A percentile compares a stretch with the other conserved stretches of the same genome.
These are phyloP conservation scores for Solanum chiquidenum DNA, from an alignment of 257 asterid genomes.

Conservation along the genomic window DNA sequence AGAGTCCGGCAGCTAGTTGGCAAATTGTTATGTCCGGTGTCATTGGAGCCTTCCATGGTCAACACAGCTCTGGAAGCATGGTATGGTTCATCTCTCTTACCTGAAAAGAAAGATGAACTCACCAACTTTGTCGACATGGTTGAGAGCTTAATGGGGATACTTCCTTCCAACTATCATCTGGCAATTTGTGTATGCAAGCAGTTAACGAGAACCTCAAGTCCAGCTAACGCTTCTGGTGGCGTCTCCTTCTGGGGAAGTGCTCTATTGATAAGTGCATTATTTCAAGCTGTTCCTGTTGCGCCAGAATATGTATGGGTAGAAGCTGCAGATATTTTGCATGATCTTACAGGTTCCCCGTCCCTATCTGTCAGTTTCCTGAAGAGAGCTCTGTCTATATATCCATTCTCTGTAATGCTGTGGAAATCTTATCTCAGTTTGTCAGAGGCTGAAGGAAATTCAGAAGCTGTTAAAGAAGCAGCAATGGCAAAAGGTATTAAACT, in stretches of 20 bases:
- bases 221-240: not conserved
- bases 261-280: slow-evolving; percentile 26
- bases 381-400: slow-evolving; percentile 28
- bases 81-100: slow-evolving; percentile 20
- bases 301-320: slow-evolving; percentile 36
- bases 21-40: slow-evolving; percentile 23
- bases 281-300: slow-evolving; percentile 37
- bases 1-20: slow-evolving; percentile 18
- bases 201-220: not conserved
- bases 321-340: slow-evolving; percentile 19
- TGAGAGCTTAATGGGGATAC: slow-evolving; percentile 29
- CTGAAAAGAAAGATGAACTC: slow-evolving; percentile 7
- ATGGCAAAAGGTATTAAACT: slow-evolving; percentile 23
- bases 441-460: not conserved
- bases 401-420: slow-evolving; percentile 34
- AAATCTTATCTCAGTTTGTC: slow-evolving; percentile 14
- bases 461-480: slow-evolving; percentile 20
- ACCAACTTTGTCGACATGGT: slow-evolving; percentile 24
- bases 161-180: slow-evolving; percentile 33
- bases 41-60: slow-evolving; percentile 19
- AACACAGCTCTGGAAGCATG: slow-evolving; percentile 23
- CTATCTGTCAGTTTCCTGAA: slow-evolving; percentile 16
- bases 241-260: slow-evolving; percentile 36
- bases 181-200: slow-evolving; percentile 24
- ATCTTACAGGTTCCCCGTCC: slow-evolving; percentile 7